These are phyloP conservation scores for Penicillium sp. DNA, from an alignment of 2,329 filamentous ascomycete genomes.

Conservation along the genomic window DNA sequence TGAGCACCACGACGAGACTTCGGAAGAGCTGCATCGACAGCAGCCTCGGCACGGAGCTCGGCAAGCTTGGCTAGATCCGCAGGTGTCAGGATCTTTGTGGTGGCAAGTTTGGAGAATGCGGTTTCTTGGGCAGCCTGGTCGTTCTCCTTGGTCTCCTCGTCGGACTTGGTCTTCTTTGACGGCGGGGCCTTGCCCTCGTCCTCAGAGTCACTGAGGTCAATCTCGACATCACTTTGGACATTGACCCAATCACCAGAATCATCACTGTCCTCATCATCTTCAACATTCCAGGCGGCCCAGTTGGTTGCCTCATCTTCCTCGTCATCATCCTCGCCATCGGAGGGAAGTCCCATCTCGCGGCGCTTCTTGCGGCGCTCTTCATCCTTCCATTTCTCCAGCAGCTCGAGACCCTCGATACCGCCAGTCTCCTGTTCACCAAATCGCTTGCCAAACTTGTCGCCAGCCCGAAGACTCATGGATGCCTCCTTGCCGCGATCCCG, in stretches of 20 bases:
- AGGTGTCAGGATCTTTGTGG: slow-evolving; percentile 89
- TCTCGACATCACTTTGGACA: slow-evolving; percentile 80
- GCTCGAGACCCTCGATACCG: slow-evolving; percentile 87
- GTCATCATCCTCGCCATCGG: slow-evolving; percentile 64
- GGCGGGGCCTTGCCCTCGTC: slow-evolving; percentile 67
- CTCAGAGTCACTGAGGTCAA: slow-evolving; percentile 72
- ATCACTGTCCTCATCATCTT: slow-evolving; percentile 62
- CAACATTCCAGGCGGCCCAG: slow-evolving; percentile 64
- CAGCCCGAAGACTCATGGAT: slow-evolving; percentile 76
- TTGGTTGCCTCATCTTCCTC: slow-evolving; percentile 65
- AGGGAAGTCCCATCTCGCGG: slow-evolving; percentile 68
- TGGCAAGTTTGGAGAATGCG: slow-evolving; percentile 69
- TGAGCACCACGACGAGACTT: slow-evolving; percentile 51
- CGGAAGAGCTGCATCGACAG: slow-evolving; percentile 67
- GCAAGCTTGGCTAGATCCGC: slow-evolving; percentile 94
- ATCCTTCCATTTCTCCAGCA: slow-evolving; percentile 91
- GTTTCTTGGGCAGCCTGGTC: slow-evolving; percentile 40
- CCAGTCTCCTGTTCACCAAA: slow-evolving; percentile 83
- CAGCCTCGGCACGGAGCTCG: slow-evolving; percentile 77
- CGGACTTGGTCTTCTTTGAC: slow-evolving; percentile 66
- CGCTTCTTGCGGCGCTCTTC: slow-evolving; percentile 79
- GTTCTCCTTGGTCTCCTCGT: slow-evolving; percentile 39
- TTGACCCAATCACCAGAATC: slow-evolving; percentile 93
- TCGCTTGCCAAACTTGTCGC: slow-evolving; percentile 73
- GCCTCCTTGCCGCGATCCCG: slow-evolving; percentile 91